A percentile compares a stretch with the other conserved stretches of the same genome.
phyloP scores from a whole-genome alignment of 1,284 basidiomycete species.

The Phlebopus sp. region DNA sequence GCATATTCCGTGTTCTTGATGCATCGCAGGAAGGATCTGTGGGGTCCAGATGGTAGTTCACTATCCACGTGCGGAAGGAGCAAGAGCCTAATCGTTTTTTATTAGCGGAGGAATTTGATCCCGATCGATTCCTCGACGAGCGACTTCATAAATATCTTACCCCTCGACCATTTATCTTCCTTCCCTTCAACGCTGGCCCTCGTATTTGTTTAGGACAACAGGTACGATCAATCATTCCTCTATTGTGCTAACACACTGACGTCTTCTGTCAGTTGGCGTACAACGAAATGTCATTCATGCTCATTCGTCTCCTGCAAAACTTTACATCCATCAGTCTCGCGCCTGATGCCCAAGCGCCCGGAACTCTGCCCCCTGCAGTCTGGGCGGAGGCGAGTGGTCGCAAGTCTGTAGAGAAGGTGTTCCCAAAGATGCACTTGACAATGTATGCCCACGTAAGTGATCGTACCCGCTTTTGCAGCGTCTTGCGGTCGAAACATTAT shows the following conservation, averaged over 20 bases:
- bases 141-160: constrained; percentile 27
- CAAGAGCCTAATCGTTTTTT: not conserved
- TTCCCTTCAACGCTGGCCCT: constrained; percentile 50
- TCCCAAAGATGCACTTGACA: constrained; percentile 38
- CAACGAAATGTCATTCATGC: constrained; percentile 44
- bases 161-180: constrained; percentile 39
- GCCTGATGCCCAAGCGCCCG: constrained; percentile 33
- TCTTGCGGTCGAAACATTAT: not conserved
- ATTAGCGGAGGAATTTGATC: constrained; percentile 43
- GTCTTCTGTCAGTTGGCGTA: constrained; percentile 38
- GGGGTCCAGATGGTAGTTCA: constrained; percentile 35
- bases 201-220: constrained; percentile 48
- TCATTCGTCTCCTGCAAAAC: constrained; percentile 43
- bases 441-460: constrained; percentile 35
- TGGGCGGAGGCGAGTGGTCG: constrained; percentile 34
- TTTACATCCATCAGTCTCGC: constrained; percentile 37
- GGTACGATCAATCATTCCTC: constrained; percentile 14
- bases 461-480: not conserved
- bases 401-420: constrained; percentile 37
- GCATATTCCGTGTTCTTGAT: constrained; percentile 29
- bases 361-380: constrained; percentile 28
- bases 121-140: constrained; percentile 34
- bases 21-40: constrained; percentile 35
- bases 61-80: not conserved
- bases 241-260: constrained; percentile 6